A percentile compares a stretch with the other conserved stretches of the same genome.
phyloP scores from a whole-genome alignment of 2,329 filamentous ascomycete species.

The Dactylellina sp. region DNA sequence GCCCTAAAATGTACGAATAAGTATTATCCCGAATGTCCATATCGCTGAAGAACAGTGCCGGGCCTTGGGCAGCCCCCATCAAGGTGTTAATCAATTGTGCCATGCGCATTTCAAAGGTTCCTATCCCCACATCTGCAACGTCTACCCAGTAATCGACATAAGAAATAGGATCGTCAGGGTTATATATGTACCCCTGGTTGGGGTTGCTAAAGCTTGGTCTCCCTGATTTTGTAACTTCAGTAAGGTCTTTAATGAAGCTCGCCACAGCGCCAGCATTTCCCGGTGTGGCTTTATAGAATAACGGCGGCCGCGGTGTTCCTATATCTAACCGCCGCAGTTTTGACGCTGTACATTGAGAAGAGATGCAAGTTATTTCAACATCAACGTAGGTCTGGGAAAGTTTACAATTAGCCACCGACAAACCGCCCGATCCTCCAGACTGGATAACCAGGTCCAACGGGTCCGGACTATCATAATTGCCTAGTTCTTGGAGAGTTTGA shows the following conservation, averaged over 20 bases:
- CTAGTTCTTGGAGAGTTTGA: neutral
- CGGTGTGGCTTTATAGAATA: conserved; percentile 4
- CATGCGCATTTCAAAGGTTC: conserved; percentile 1
- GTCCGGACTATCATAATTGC: neutral
- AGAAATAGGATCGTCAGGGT: conserved; percentile 1
- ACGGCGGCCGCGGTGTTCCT: conserved; percentile 5
- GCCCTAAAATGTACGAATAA: neutral
- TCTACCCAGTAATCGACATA: neutral
- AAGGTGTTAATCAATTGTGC: conserved; percentile 14
- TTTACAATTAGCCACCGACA: conserved; percentile 3
- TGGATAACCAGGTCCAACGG: neutral
- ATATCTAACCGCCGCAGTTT: neutral
- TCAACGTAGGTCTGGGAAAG: conserved; percentile 13
- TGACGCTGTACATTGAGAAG: conserved; percentile 3
- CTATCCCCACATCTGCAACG: neutral
- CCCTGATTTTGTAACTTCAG: conserved; percentile 4
- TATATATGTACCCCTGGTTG: conserved; percentile 16
- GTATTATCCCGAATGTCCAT: neutral
- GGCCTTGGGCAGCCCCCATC: conserved; percentile 4
- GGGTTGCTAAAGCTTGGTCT: conserved; percentile 3
- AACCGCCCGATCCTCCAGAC: neutral
- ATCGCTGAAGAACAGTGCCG: conserved; percentile 2
- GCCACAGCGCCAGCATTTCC: neutral
- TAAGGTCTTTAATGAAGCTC: conserved; percentile 10
- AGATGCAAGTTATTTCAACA: neutral